A percentile compares a stretch with the other conserved stretches of the same genome.
These are phyloP conservation scores for Heterobasidion annosum DNA, from an alignment of 1,284 basidiomycete species.

Conservation along the genomic window DNA sequence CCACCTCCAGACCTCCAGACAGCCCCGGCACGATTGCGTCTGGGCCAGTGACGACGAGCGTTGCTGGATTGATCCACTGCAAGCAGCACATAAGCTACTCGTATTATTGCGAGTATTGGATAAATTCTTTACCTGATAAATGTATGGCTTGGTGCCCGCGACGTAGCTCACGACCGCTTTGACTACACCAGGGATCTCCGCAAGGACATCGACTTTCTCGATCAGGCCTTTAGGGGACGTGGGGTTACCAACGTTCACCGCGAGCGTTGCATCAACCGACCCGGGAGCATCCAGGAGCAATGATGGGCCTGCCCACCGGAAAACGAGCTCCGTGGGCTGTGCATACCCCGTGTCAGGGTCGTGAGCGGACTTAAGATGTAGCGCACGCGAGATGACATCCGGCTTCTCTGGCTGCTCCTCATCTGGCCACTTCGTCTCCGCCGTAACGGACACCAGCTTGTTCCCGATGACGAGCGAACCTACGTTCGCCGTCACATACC, in stretches of 20 bases:
- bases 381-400: conserved; percentile 53
- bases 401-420: conserved; percentile 38
- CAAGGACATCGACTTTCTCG: conserved; percentile 95
- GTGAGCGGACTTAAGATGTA: conserved; percentile 53
- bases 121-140: conserved; percentile 67
- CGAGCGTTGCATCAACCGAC: conserved; percentile 43
- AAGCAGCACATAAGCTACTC: conserved; percentile 22
- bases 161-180: conserved; percentile 88
- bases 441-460: conserved; percentile 68
- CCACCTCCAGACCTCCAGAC: conserved; percentile 41
- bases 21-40: conserved; percentile 37
- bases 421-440: conserved; percentile 59
- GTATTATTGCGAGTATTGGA: background rate
- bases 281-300: conserved; percentile 45
- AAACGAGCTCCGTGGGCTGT: conserved; percentile 65
- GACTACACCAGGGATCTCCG: conserved; percentile 90
- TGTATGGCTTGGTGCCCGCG: conserved; percentile 86
- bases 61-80: conserved; percentile 78
- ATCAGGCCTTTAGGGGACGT: conserved; percentile 68
- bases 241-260: conserved; percentile 48
- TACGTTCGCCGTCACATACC: conserved; percentile 76
- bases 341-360: conserved; percentile 81
- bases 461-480: conserved; percentile 78
- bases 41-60: conserved; percentile 59
- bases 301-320: conserved; percentile 73